These are phyloP conservation scores for Bolboschoenus planiculmis DNA, from an alignment of 176 grass and related monocot genomes.

Conservation along the genomic window DNA sequence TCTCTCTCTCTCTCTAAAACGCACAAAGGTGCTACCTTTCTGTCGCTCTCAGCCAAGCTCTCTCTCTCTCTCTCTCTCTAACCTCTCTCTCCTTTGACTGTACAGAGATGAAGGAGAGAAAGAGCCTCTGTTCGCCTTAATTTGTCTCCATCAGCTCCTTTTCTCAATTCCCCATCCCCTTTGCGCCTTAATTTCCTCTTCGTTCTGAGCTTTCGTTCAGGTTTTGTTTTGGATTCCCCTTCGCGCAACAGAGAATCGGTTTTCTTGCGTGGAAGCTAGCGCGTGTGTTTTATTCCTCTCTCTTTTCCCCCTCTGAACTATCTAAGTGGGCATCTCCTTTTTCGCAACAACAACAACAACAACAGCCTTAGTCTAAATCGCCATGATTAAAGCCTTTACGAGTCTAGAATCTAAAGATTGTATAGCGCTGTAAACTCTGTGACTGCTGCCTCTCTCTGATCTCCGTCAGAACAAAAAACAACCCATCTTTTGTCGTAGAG, in stretches of 20 bases:
- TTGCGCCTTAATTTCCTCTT: constrained; percentile 6
- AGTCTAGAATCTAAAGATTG: constrained; percentile 17
- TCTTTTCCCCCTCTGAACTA: neutral
- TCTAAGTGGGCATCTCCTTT: constrained; percentile 17
- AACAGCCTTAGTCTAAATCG: neutral
- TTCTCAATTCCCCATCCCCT: constrained; percentile 12
- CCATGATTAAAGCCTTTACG: constrained; percentile 24
- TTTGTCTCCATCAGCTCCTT: constrained; percentile 7
- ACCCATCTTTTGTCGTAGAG: neutral
- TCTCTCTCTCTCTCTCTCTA: neutral
- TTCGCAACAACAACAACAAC: neutral
- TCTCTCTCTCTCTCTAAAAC: constrained; percentile 8
- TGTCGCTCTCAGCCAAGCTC: neutral
- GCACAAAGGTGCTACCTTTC: constrained; percentile 14
- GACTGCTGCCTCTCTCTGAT: neutral
- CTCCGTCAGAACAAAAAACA: neutral
- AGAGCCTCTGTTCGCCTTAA: neutral
- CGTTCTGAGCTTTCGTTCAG: constrained; percentile 12
- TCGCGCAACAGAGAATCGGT: constrained; percentile 13
- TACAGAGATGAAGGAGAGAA: neutral
- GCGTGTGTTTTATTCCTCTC: constrained; percentile 20
- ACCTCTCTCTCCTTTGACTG: constrained; percentile 12
- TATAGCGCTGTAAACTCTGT: too few species aligned
- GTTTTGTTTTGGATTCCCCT: constrained; percentile 10
- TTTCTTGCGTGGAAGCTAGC: constrained; percentile 26